Conservation (phyloP, 805 yeast genomes). For the Jamesozyma spencerorum region DNA sequence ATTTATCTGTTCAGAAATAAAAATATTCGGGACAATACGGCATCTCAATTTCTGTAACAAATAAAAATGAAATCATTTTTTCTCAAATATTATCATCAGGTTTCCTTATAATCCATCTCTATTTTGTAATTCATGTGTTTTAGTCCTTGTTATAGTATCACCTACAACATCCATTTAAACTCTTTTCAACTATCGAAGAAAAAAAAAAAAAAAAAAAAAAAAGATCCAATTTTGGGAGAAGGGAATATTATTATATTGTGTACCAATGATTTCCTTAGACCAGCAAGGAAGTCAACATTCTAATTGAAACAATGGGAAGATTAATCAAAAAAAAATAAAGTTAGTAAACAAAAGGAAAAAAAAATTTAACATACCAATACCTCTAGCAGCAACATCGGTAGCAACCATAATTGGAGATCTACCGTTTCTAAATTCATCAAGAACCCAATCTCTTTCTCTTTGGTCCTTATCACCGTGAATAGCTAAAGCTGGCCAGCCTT, state of each 20-base stretch:
- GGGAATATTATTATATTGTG: background rate
- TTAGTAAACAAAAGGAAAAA: conserved; percentile 11
- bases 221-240: background rate
- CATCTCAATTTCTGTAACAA: too few relatives aligned
- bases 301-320: background rate
- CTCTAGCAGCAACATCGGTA: conserved; percentile 99
- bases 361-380: conserved; percentile 78
- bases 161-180: background rate
- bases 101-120: conserved; percentile 1
- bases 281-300: too few relatives aligned
- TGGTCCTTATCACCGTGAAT: conserved; percentile 98
- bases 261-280: too few relatives aligned
- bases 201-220: conserved; percentile 4
- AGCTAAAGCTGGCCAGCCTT: conserved; percentile 98
- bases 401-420: conserved; percentile 97
- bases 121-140: conserved; percentile 1
- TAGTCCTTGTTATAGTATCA: background rate
- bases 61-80: too few relatives aligned
- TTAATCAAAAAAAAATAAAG: conserved; percentile 8
- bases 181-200: conserved; percentile 5
- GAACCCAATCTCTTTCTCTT: conserved; percentile 97
- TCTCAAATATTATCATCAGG: too few relatives aligned
- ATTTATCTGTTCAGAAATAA: too few relatives aligned
- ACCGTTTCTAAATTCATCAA: conserved; percentile 85
- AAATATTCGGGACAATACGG: too few relatives aligned